These are phyloP conservation scores for Bolboschoenus planiculmis DNA, from an alignment of 176 grass and related monocot species.

Conservation along the genomic window DNA sequence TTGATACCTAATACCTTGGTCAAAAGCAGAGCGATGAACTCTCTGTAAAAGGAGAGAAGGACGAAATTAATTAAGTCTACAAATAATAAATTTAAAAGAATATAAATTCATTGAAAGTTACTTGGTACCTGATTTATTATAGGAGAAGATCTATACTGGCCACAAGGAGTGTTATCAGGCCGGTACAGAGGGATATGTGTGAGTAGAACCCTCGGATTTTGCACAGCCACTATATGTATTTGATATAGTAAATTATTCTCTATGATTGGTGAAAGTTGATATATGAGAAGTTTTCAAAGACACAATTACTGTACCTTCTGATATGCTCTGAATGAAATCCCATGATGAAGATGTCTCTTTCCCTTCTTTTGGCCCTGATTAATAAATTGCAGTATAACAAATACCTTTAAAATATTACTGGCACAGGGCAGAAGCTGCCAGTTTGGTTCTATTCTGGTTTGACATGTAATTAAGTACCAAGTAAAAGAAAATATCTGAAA, in stretches of 20 bases:
- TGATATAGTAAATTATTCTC: slow-evolving; percentile 16
- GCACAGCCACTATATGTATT: slow-evolving; percentile 42
- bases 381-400: slow-evolving; percentile 26
- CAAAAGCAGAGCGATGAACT: slow-evolving; percentile 40
- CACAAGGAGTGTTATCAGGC: slow-evolving; percentile 63
- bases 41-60: slow-evolving; percentile 63
- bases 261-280: neutral
- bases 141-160: slow-evolving; percentile 74
- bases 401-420: slow-evolving; percentile 18
- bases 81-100: slow-evolving; percentile 9
- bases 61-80: slow-evolving; percentile 9
- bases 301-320: slow-evolving; percentile 43
- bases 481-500: slow-evolving; percentile 4
- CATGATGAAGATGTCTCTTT: slow-evolving; percentile 78
- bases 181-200: slow-evolving; percentile 95
- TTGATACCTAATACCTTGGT: slow-evolving; percentile 72
- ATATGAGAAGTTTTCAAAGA: slow-evolving; percentile 22
- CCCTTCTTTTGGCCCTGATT: slow-evolving; percentile 52
- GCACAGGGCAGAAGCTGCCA: neutral
- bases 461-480: slow-evolving; percentile 2
- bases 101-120: slow-evolving; percentile 10
- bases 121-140: slow-evolving; percentile 79
- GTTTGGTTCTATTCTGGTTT: slow-evolving; percentile 3
- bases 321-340: slow-evolving; percentile 68
- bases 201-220: slow-evolving; percentile 72